Evolutionary conservation across 768 basidiomycete genomes (phyloP).

Genomic region (Russula earlei): DNA sequence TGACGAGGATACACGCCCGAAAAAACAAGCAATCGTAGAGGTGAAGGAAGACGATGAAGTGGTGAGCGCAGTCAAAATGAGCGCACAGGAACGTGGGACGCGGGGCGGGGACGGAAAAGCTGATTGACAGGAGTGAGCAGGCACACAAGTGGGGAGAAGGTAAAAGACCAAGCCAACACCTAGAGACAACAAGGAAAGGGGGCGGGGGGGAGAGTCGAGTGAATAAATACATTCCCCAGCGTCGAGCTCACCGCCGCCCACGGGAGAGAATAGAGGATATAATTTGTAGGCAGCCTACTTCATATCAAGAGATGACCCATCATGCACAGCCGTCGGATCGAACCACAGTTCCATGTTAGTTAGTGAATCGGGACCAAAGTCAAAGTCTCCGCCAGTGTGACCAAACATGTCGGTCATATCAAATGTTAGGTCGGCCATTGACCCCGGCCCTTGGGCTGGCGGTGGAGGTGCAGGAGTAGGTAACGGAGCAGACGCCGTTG

Average conservation of each 20-base stretch:
- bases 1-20: slow-evolving; percentile 9
- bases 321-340: slow-evolving; percentile 1
- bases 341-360: slow-evolving; percentile 5
- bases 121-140: neutral
- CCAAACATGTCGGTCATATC: slow-evolving; percentile 11
- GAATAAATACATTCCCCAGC: neutral
- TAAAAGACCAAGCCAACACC: neutral
- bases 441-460: neutral
- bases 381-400: slow-evolving; percentile 2
- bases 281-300: neutral
- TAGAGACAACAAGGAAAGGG: neutral
- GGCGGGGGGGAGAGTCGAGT: neutral
- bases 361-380: neutral
- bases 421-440: slow-evolving; percentile 1
- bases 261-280: neutral
- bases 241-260: neutral
- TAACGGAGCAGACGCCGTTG: slow-evolving; percentile 7
- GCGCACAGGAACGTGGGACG: neutral
- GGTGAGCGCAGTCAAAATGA: neutral
- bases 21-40: neutral
- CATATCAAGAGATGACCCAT: neutral
- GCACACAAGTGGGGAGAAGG: neutral
- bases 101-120: neutral
- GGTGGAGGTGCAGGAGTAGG: neutral
- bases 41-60: slow-evolving; percentile 2